Evolutionary conservation across 2,329 filamentous ascomycete species (phyloP), one percentile per base, ranked within the genome.

Genomic region (Calycina marina): DNA sequence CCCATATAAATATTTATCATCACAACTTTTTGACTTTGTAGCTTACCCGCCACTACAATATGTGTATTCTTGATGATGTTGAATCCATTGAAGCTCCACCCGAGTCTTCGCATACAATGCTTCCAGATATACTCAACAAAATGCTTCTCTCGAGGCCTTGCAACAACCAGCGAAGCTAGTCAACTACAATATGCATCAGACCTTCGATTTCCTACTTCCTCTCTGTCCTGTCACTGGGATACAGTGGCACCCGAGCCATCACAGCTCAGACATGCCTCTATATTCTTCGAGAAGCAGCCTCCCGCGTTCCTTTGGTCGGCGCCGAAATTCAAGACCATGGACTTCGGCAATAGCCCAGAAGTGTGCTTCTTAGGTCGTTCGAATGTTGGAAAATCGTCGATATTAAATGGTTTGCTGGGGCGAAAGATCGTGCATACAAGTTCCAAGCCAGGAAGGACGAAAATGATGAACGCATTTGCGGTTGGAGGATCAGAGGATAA

Each of bases 301-400:
- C 69, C 64, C 4, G 49, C 55, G n/a, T 64, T 74, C 40, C 58
- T 77, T 35, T 77, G 68, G 61, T 70, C 67, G 3, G 62, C 67
- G 5, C 59, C 62, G 11, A 62, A 67, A 36, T 81, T 81, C 54
- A 69, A 67, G 42, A 57, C 59, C 3, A 67, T 77, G 37, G 66
- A 70, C 5, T 56, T 59, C 34, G 60, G 61, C 6, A 45, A 53
- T 24, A 47, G 48, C 14, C 46, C 53, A 9, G 50, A 58, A 39
- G 50, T 58, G 10, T 54, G 53, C 25, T 78, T 83, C 47, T 60
- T 82, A 4, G 77, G 77, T 12, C 65, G 77, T 28, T 74, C 68
- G 24, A 83, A 83, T 46, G 76, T 78, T 4, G 77, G 77, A 32
- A 82, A 83, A 55, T 72, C 66, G 33, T 69, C 64, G 2, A 49